Base-by-base conservation (phyloP, 805 yeast genomes). In the Cyberlindnera americana region DNA sequence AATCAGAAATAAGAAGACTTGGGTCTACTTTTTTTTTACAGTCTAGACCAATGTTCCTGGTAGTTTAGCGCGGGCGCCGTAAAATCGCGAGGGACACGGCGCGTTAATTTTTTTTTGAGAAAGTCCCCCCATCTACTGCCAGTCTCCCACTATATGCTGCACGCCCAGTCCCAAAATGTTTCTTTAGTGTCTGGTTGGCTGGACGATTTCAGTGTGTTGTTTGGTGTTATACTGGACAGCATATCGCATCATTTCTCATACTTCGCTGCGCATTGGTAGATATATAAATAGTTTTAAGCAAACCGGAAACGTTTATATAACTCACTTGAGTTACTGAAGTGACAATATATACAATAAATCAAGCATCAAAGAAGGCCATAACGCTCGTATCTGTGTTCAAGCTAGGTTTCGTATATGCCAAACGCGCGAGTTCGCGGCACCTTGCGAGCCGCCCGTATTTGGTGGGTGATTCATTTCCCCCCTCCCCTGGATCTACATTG, bases 371-470 rank as follows among this genome's bases (percentile, higher is more conserved):
- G 27, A 17, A 17, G 8, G 23, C 3, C 23, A 22, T 6, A 13
- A 19, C 10, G 18, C 34, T 31, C 34, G 34, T 31, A 31, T 31
- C 37, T 33, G 22, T 8, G 12, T 16, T 19, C 29, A 16, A 25
- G 33, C 17, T 21, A 28, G 33, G 37, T 33, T 33, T 38, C 41
- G 41, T 38, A 38, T 33, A 38, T 38, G 37, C 33, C 37, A 22
- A 28, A 29, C 19, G 41, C 41, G 41, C 34, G 36, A 22, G 24
- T 19, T 40, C 36, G 17, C 24, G 17, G 26, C 19, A 19, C 23
- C 33, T 29, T 23, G 19, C 23, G 22, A 29, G 27, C 12, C 14
- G 29, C 35, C 34, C 34, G 27, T 31, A 27, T 17, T 19, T 29
- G 33, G 23, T 18, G 33, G 24, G 11, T 8, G n/a, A n/a, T n/a